phyloP scores from a whole-genome alignment of 2,329 filamentous ascomycete species.

The Didymella arachidicola region DNA sequence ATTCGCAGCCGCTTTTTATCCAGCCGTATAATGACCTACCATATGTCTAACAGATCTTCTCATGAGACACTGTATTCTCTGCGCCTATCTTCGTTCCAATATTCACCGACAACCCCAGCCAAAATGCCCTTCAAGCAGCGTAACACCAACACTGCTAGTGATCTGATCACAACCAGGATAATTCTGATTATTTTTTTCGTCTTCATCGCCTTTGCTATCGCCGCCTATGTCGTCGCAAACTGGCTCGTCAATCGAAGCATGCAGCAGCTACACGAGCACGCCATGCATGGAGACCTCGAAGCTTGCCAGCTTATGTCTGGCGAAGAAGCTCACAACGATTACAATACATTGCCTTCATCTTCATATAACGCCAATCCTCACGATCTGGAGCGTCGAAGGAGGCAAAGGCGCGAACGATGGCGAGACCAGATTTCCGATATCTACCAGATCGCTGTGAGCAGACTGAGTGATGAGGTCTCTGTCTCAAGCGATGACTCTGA shows the following conservation, averaged over 20 bases:
- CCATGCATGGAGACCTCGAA: neutral
- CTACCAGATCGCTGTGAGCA: constrained; percentile 3
- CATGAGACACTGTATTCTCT: neutral
- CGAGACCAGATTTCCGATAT: neutral
- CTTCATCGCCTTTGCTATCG: neutral
- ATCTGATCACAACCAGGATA: neutral
- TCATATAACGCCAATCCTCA: neutral
- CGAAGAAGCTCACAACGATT: neutral
- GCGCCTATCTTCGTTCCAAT: too few relatives aligned
- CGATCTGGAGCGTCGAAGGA: neutral
- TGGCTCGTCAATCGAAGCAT: neutral
- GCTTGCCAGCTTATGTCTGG: neutral
- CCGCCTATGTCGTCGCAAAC: neutral
- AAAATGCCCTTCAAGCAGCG: neutral
- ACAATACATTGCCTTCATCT: neutral
- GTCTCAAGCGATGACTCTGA: constrained; percentile 1
- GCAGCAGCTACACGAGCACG: neutral
- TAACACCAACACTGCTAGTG: neutral
- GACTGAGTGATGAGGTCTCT: neutral
- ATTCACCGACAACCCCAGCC: neutral
- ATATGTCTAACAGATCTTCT: neutral
- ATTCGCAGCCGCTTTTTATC: neutral
- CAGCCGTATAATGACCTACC: too few relatives aligned
- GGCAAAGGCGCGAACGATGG: neutral
- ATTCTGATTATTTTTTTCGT: neutral